Conservation (phyloP, 2,329 filamentous ascomycete genomes). For the Thermothelomyces thermophilus region DNA sequence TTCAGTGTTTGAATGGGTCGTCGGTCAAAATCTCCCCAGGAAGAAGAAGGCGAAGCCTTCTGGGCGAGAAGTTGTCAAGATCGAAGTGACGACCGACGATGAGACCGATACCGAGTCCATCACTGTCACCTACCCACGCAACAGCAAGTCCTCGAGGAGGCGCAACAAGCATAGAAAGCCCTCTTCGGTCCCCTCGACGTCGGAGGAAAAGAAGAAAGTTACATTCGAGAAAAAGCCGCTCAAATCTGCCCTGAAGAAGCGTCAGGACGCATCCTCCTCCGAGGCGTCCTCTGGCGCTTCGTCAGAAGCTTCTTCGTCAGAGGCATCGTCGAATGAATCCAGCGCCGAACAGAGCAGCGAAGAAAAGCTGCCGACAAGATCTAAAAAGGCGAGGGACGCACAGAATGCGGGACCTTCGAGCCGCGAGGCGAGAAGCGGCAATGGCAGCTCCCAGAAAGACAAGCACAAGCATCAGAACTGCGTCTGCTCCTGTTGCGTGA, state of each 20-base stretch:
- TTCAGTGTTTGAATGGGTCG: slow-evolving; percentile 36
- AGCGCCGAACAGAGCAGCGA: slow-evolving; percentile 11
- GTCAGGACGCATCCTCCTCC: background rate
- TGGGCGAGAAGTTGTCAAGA: slow-evolving; percentile 25
- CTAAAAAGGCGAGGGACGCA: slow-evolving; percentile 9
- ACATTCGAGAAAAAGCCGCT: slow-evolving; percentile 33
- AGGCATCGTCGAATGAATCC: slow-evolving; percentile 3
- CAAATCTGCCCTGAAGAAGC: slow-evolving; percentile 36
- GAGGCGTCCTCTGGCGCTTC: slow-evolving; percentile 2
- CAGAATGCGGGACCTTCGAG: slow-evolving; percentile 21
- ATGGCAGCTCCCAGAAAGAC: slow-evolving; percentile 1
- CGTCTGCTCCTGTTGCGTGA: slow-evolving; percentile 29
- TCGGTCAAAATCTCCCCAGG: slow-evolving; percentile 32
- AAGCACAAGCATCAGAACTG: slow-evolving; percentile 29
- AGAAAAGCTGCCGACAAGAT: background rate
- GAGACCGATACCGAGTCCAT: slow-evolving; percentile 45
- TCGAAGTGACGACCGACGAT: slow-evolving; percentile 45
- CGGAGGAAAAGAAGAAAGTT: slow-evolving; percentile 36
- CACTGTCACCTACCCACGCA: slow-evolving; percentile 43
- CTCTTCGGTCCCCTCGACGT: background rate
- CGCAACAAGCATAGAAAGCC: slow-evolving; percentile 4
- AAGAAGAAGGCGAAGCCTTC: slow-evolving; percentile 18
- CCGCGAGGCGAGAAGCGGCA: slow-evolving; percentile 3
- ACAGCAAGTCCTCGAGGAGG: slow-evolving; percentile 17
- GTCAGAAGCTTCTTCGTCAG: background rate